phyloP scores from a whole-genome alignment of 805 yeast species.

The Metschnikowia lochheadii region DNA sequence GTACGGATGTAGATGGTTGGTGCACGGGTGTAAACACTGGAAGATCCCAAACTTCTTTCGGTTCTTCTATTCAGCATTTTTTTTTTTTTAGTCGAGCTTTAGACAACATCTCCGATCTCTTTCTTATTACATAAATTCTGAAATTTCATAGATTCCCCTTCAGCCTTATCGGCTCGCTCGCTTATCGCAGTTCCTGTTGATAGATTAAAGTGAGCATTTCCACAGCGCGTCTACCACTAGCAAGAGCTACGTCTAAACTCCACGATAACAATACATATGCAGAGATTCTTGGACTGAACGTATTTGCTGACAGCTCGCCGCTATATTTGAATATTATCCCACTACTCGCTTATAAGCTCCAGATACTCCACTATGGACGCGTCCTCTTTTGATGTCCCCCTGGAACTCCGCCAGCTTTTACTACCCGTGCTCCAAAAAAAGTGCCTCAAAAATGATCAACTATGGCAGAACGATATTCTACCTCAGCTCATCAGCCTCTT shows the following conservation, averaged over 20 bases:
- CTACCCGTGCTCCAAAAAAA: constrained; percentile 10
- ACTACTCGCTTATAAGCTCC: neutral
- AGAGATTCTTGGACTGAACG: neutral
- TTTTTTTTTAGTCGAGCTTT: neutral
- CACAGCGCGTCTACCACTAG: neutral
- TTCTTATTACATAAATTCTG: no score
- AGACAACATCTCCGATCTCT: no score
- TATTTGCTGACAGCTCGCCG: neutral
- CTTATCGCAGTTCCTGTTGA: neutral
- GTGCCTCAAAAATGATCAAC: constrained; percentile 12
- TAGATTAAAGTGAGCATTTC: neutral
- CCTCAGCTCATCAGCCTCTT: constrained; percentile 8
- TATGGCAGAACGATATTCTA: constrained; percentile 9
- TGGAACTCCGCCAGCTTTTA: constrained; percentile 6
- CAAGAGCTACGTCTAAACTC: neutral
- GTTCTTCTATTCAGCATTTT: neutral
- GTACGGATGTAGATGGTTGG: neutral
- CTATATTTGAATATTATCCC: neutral
- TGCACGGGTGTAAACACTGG: neutral
- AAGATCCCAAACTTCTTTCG: neutral
- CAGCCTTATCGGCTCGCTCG: neutral
- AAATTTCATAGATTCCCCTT: neutral
- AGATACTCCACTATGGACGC: neutral
- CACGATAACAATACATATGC: neutral
- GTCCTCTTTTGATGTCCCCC: neutral